phyloP scores from a whole-genome alignment of 1,284 basidiomycete species.

The Athelia psychrophila region DNA sequence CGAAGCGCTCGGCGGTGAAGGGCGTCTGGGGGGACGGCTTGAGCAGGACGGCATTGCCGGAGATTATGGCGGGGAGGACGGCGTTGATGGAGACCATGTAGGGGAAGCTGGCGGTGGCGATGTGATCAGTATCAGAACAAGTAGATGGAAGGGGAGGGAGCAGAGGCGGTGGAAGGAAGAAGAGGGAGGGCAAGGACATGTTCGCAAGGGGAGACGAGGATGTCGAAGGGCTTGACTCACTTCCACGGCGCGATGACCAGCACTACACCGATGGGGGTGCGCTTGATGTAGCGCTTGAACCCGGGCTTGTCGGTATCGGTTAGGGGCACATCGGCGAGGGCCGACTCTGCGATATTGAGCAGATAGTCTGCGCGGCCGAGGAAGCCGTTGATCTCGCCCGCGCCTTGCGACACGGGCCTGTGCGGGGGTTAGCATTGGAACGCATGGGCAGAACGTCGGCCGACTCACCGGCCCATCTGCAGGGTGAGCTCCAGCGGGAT shows the following conservation, averaged over 20 bases:
- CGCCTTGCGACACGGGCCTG: conserved; percentile 75
- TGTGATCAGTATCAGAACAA: too few relatives aligned
- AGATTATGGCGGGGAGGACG: conserved; percentile 84
- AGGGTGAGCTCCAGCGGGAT: conserved; percentile 74
- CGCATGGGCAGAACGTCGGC: not conserved
- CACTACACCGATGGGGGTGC: conserved; percentile 85
- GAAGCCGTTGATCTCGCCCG: conserved; percentile 81
- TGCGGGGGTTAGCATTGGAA: not conserved
- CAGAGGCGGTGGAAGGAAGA: conserved; percentile 2
- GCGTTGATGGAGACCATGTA: conserved; percentile 90
- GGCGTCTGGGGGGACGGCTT: conserved; percentile 97
- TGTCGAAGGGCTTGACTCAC: conserved; percentile 47
- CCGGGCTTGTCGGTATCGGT: conserved; percentile 78
- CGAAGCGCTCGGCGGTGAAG: conserved; percentile 80
- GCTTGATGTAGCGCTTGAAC: conserved; percentile 80
- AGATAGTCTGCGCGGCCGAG: conserved; percentile 83
- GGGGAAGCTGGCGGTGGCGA: conserved; percentile 87
- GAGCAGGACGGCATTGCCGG: conserved; percentile 87
- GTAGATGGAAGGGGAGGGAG: too few relatives aligned
- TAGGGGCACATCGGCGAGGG: conserved; percentile 76
- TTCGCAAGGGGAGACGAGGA: not conserved
- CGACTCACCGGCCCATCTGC: conserved; percentile 74
- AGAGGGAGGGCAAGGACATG: conserved; percentile 5
- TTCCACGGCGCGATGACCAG: conserved; percentile 90
- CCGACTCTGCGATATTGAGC: conserved; percentile 77